A percentile compares a stretch with the other conserved stretches of the same genome.
Conservation (phyloP, 2,329 filamentous ascomycete genomes). For the Ophiostoma himal-ulmi region DNA sequence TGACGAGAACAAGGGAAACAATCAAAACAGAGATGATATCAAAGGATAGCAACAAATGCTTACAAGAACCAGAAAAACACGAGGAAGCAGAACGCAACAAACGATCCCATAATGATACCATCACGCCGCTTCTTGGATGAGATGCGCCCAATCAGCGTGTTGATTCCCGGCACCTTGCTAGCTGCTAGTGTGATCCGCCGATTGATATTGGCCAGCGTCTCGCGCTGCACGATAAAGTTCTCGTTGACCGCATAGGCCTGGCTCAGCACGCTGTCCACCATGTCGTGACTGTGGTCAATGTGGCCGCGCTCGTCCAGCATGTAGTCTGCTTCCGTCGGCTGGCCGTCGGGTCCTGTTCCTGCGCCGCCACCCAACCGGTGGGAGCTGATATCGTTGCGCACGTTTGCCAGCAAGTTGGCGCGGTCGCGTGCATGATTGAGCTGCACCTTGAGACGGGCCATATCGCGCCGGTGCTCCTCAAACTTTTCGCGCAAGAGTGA, state of each 20-base stretch:
- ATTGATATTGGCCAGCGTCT: conserved; percentile 84
- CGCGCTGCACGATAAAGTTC: conserved; percentile 78
- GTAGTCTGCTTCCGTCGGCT: conserved; percentile 84
- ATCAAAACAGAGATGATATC: background rate
- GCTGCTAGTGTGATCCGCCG: conserved; percentile 83
- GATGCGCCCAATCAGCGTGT: conserved; percentile 85
- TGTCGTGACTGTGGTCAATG: conserved; percentile 82
- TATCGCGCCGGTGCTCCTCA: conserved; percentile 76
- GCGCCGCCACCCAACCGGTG: conserved; percentile 82
- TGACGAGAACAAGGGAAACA: background rate
- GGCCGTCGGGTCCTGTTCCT: conserved; percentile 58
- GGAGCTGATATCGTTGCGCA: conserved; percentile 84
- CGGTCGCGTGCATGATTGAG: conserved; percentile 76
- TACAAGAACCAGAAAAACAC: conserved; percentile 74
- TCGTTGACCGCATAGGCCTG: conserved; percentile 97
- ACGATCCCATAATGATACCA: conserved; percentile 83
- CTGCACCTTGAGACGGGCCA: conserved; percentile 64
- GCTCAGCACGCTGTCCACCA: conserved; percentile 83
- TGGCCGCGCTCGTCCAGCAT: conserved; percentile 86
- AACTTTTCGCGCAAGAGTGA: conserved; percentile 87
- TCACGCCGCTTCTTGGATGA: conserved; percentile 92
- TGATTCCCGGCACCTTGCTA: conserved; percentile 87
- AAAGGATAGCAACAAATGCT: background rate
- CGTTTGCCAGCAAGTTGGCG: conserved; percentile 82
- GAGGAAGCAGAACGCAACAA: conserved; percentile 88